Evolutionary conservation across 2,329 filamentous ascomycete species (phyloP), one percentile per base, ranked within the genome.

Genomic region (Alternaria triticimaculans): DNA sequence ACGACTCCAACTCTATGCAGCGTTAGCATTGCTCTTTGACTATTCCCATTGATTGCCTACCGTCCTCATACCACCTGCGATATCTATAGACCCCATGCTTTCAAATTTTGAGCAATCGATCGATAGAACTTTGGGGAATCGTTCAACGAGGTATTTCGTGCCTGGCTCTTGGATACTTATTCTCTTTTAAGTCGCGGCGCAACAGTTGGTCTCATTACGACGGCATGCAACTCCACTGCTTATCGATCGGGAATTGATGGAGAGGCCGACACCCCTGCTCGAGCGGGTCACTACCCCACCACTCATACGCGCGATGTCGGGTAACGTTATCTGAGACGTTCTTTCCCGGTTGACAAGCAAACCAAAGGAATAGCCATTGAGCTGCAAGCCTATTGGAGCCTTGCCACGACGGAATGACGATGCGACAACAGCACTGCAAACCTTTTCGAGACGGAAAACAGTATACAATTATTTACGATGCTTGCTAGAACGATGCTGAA

Each of bases 1-100:
- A 21, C 62, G 66, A 28, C 20, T 60, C 66, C 69, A 70, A n/a
- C 26, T 64, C 65, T 67, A 50, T 18, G 11, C 8, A 11, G 8
- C 1, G 33, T 33, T n/a, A 28, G 26, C 15, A 55, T 28, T 2
- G 6, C 18, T 15, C 6, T 51, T 21, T 41, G 43, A 20, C 10
- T 8, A 14, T 6, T 1, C 3, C 15, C 41, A 12, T n/a, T 15
- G 4, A n/a, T 28, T 9, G 9, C 49, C 10, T 64, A 60, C 61
- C 43, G 55, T 64, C 11, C 14, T 46, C 11, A 64, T 58, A 20
- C 61, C 54, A 37, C 43, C 10, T 12, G n/a, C 20, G 12, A 10
- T 4, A 25, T 46, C 21, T 18, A 61, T 61, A 14, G 54, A 61
- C 6, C 58, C 58, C 58, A 59, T 57, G 12, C 7, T 41, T 28